phyloP scores from a whole-genome alignment of 2,329 filamentous ascomycete species.

The Trichoderma endophyticum region DNA sequence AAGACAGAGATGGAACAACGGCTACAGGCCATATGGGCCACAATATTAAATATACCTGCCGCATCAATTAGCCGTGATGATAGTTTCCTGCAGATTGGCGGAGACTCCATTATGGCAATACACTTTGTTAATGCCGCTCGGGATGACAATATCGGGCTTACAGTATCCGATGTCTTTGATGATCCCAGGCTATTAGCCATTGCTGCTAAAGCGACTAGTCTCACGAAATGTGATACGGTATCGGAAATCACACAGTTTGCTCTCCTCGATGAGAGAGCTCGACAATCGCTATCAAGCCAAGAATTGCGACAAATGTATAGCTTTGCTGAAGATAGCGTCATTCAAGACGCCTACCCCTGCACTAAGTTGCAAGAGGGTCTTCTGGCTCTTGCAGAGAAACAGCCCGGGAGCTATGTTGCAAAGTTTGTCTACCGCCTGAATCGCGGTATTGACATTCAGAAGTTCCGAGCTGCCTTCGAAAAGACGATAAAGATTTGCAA shows the following conservation, averaged over 20 bases:
- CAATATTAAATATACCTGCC: neutral
- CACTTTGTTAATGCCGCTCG: neutral
- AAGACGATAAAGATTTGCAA: neutral
- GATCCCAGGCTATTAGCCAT: constrained; percentile 14
- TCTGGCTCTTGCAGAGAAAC: neutral
- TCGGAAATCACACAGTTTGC: neutral
- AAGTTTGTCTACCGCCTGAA: neutral
- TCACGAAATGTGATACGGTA: neutral
- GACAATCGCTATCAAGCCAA: neutral
- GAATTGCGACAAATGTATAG: neutral
- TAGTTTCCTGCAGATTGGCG: constrained; percentile 14
- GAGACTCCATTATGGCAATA: constrained; percentile 21
- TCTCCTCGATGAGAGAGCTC: neutral
- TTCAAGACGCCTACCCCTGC: neutral
- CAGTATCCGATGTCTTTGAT: constrained; percentile 18
- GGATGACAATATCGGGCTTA: neutral
- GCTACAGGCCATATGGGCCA: neutral
- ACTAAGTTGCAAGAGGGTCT: neutral
- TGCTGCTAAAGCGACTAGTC: neutral
- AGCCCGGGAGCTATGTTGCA: neutral
- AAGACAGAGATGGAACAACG: neutral
- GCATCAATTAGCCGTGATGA: neutral
- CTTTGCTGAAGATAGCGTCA: neutral
- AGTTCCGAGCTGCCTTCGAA: constrained; percentile 20
- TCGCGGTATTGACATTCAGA: neutral